Percentiles rank a stretch among this genome's conserved stretches.
phyloP scores from a whole-genome alignment of 225 moss, liverwort and hornwort species.

The Straminergon stramineum region DNA sequence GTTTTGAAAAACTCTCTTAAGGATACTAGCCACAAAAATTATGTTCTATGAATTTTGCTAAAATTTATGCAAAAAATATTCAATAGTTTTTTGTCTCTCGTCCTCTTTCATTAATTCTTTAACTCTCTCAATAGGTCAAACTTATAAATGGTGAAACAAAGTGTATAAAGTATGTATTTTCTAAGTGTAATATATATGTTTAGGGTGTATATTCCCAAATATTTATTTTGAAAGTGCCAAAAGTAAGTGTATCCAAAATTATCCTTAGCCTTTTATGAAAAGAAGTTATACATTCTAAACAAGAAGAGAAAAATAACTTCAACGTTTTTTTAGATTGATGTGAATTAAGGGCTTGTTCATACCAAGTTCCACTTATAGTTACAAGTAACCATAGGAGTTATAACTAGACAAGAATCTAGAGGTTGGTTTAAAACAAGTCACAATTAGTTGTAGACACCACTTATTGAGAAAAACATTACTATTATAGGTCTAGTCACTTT shows the following conservation, averaged over 20 bases:
- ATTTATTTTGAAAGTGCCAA: not conserved
- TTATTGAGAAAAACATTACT: not conserved
- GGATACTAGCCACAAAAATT: not conserved
- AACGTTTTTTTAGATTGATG: not conserved
- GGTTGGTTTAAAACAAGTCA: not conserved
- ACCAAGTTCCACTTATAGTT: not conserved
- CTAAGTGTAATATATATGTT: not conserved
- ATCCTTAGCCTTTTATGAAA: fast-evolving
- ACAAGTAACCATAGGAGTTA: not conserved
- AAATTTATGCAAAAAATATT: not conserved
- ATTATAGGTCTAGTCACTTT: not conserved
- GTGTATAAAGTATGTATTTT: not conserved
- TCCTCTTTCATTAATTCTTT: not conserved
- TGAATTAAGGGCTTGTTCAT: not conserved
- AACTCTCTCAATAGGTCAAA: not conserved
- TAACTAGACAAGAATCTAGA: not conserved
- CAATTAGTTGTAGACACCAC: not conserved
- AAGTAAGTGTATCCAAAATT: not conserved
- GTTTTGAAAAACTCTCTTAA: not conserved
- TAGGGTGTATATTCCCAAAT: not conserved
- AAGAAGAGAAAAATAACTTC: not conserved
- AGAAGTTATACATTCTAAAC: not conserved
- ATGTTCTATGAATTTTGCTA: fast-evolving
- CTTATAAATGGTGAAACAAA: not conserved
- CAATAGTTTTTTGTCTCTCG: fast-evolving